Conservation (phyloP, 2,329 filamentous ascomycete species). For the Epichloe hybrida region DNA sequence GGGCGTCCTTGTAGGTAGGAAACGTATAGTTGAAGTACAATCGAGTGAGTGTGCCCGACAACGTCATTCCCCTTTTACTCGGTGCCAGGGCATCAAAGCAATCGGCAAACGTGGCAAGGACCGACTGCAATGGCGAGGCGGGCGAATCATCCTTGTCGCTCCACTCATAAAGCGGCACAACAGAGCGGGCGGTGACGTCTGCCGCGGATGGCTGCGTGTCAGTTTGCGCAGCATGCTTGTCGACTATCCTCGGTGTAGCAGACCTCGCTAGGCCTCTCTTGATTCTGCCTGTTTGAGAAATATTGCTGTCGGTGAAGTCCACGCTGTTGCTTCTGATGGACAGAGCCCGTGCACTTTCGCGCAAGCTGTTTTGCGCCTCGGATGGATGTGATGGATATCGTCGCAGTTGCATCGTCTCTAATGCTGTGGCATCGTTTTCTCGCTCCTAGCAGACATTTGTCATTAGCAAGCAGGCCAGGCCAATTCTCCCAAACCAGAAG, state of each 20-base stretch:
- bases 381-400: constrained; percentile 7
- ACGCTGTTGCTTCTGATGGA: constrained; percentile 7
- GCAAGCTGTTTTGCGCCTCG: constrained; percentile 8
- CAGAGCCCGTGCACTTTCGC: constrained; percentile 4
- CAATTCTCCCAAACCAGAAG: no score
- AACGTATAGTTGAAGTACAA: constrained; percentile 21
- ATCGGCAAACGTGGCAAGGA: constrained; percentile 15
- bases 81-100: constrained; percentile 7
- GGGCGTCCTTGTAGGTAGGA: constrained; percentile 13
- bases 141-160: neutral
- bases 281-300: neutral
- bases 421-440: constrained; percentile 11
- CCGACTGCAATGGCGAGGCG: constrained; percentile 13
- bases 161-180: constrained; percentile 1
- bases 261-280: neutral
- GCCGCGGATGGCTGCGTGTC: neutral
- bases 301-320: constrained; percentile 1
- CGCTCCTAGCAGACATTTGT: constrained; percentile 11
- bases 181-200: neutral
- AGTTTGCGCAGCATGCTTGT: neutral
- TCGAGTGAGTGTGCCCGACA: constrained; percentile 12
- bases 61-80: constrained; percentile 13
- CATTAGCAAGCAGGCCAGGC: constrained; percentile 1
- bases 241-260: neutral
- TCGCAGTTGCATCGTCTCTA: constrained; percentile 10